phyloP scores from a whole-genome alignment of 805 yeast species.

The Metschnikowia henanensis region DNA sequence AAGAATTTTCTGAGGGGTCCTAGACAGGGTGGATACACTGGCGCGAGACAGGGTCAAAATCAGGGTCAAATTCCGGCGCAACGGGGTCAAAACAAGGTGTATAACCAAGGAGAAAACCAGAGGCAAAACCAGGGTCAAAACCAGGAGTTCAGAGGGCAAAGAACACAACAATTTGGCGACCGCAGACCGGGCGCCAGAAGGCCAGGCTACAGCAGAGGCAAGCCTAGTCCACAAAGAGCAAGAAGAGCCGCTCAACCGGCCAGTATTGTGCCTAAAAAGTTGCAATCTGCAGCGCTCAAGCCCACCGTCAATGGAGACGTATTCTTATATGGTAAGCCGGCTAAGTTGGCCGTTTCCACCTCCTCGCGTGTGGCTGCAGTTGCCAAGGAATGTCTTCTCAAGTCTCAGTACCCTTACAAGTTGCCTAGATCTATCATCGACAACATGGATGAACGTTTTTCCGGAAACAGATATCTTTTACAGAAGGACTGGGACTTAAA shows the following conservation, averaged over 20 bases:
- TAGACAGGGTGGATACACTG: neutral
- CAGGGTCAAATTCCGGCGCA: neutral
- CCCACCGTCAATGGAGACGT: slow-evolving; percentile 26
- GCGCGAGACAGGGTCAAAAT: neutral
- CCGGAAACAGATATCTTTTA: slow-evolving; percentile 32
- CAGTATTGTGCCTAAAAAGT: slow-evolving; percentile 17
- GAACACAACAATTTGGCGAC: slow-evolving; percentile 1
- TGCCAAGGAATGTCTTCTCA: slow-evolving; percentile 36
- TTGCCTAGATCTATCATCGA: slow-evolving; percentile 37
- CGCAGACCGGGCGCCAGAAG: neutral
- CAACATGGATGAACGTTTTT: slow-evolving; percentile 18
- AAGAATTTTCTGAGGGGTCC: slow-evolving; percentile 1
- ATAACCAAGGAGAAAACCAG: no score
- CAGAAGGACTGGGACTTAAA: slow-evolving; percentile 29
- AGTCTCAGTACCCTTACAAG: slow-evolving; percentile 42
- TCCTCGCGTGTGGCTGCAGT: slow-evolving; percentile 40
- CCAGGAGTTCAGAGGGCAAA: no score
- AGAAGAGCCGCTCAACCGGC: neutral
- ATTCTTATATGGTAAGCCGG: slow-evolving; percentile 40
- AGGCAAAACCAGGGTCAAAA: neutral
- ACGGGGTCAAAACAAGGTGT: no score
- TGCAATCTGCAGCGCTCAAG: slow-evolving; percentile 17
- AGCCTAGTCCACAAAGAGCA: neutral
- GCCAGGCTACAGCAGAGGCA: neutral
- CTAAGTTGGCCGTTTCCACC: slow-evolving; percentile 19